Conservation (phyloP, 345 rosid species). For the Microcos paniculata region DNA sequence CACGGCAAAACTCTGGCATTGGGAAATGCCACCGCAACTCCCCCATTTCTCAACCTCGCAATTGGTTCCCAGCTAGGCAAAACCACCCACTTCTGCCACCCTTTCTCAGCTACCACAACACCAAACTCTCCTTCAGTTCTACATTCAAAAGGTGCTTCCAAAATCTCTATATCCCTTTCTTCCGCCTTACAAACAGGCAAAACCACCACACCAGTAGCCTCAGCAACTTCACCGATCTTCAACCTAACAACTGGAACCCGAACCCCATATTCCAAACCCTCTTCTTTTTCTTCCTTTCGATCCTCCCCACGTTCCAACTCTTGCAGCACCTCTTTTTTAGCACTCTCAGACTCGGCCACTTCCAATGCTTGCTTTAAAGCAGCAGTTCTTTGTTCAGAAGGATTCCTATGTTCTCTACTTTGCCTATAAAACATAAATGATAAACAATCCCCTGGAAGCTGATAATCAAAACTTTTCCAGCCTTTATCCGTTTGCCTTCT, state of each 20-base stretch:
- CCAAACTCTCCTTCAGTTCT: conserved; percentile 64
- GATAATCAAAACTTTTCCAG: conserved; percentile 60
- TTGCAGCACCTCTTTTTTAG: conserved; percentile 37
- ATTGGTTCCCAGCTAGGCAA: conserved; percentile 73
- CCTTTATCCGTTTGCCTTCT: conserved; percentile 61
- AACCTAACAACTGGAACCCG: conserved; percentile 73
- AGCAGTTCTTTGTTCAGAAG: conserved; percentile 46
- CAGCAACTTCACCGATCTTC: conserved; percentile 77
- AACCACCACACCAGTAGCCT: conserved; percentile 58
- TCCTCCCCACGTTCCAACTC: conserved; percentile 48
- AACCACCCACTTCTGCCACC: conserved; percentile 88
- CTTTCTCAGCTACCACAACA: conserved; percentile 73
- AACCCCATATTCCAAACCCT: conserved; percentile 23
- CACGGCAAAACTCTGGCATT: conserved; percentile 75
- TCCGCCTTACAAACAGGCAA: conserved; percentile 75
- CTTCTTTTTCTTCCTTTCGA: conserved; percentile 28
- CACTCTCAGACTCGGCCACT: conserved; percentile 64
- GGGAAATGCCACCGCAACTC: conserved; percentile 66
- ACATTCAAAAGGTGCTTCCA: conserved; percentile 65
- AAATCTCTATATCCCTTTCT: conserved; percentile 46
- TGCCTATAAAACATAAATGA: conserved; percentile 77
- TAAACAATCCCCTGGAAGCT: conserved; percentile 74
- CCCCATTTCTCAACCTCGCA: conserved; percentile 43
- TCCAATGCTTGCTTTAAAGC: conserved; percentile 59
- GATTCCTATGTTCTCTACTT: conserved; percentile 54